Percentiles rank a stretch among this genome's conserved stretches.
Evolutionary conservation across 2,329 filamentous ascomycete species (phyloP).

Genomic region (Rachicladosporium sp.): DNA sequence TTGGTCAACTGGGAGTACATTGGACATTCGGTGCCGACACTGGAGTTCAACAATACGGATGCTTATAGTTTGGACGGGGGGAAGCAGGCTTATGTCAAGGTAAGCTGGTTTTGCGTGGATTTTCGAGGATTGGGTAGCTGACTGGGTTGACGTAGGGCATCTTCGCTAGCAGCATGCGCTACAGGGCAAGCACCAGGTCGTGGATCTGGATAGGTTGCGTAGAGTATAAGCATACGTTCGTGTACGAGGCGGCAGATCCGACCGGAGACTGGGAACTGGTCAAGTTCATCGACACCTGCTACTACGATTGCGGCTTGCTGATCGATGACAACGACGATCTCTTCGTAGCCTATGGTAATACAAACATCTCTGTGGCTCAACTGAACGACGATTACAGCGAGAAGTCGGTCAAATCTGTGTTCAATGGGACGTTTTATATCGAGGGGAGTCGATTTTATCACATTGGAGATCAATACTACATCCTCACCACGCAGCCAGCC

Average conservation of each 20-base stretch:
- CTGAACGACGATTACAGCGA: slow-evolving; percentile 36
- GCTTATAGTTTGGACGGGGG: slow-evolving; percentile 31
- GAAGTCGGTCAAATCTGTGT: slow-evolving; percentile 35
- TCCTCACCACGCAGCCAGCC: slow-evolving; percentile 38
- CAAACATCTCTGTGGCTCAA: slow-evolving; percentile 38
- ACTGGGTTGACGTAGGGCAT: slow-evolving; percentile 27
- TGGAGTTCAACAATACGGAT: slow-evolving; percentile 25
- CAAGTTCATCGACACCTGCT: slow-evolving; percentile 33
- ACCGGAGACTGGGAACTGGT: slow-evolving; percentile 33
- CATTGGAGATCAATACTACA: slow-evolving; percentile 43
- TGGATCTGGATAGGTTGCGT: slow-evolving; percentile 50
- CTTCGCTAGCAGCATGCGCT: slow-evolving; percentile 44
- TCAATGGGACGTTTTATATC: slow-evolving; percentile 24
- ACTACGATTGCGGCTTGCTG: slow-evolving; percentile 46
- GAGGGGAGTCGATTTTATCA: slow-evolving; percentile 48
- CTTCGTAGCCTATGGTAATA: slow-evolving; percentile 45
- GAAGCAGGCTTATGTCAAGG: slow-evolving; percentile 35
- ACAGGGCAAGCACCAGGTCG: slow-evolving; percentile 35
- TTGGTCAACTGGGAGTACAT: slow-evolving; percentile 39
- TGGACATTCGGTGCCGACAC: slow-evolving; percentile 26
- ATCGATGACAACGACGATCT: slow-evolving; percentile 48
- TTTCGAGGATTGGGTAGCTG: no score
- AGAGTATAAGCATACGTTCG: slow-evolving; percentile 38
- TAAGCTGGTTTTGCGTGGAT: no score
- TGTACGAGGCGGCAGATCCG: slow-evolving; percentile 37